phyloP scores from a whole-genome alignment of 805 yeast genomes.

The Saccharomycopsis guyanensis region DNA sequence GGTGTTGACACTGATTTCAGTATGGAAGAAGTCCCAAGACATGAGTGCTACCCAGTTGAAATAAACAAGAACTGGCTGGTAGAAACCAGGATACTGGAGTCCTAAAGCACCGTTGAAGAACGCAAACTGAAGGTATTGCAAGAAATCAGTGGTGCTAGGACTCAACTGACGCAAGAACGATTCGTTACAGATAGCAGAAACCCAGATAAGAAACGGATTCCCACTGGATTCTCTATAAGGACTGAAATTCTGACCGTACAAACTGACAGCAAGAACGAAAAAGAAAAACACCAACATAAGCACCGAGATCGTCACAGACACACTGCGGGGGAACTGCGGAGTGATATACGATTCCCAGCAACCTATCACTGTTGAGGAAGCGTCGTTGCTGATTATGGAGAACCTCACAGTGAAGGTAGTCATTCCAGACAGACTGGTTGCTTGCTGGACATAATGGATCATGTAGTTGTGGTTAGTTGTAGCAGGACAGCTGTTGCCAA shows the following conservation, averaged over 20 bases:
- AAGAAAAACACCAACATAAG: slow-evolving; percentile 34
- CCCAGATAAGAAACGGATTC: slow-evolving; percentile 42
- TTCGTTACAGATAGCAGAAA: slow-evolving; percentile 53
- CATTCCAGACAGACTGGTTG: slow-evolving; percentile 27
- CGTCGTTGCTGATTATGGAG: slow-evolving; percentile 35
- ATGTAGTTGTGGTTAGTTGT: slow-evolving; percentile 24
- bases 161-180: slow-evolving; percentile 47
- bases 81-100: slow-evolving; percentile 54
- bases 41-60: slow-evolving; percentile 52
- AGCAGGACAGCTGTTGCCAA: slow-evolving; percentile 27
- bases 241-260: slow-evolving; percentile 36
- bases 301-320: slow-evolving; percentile 33
- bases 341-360: slow-evolving; percentile 44
- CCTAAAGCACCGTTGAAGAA: slow-evolving; percentile 48
- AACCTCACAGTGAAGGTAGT: slow-evolving; percentile 41
- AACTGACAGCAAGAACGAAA: slow-evolving; percentile 30
- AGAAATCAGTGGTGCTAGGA: slow-evolving; percentile 42
- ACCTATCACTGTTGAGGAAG: slow-evolving; percentile 32
- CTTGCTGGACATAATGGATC: slow-evolving; percentile 24
- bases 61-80: slow-evolving; percentile 44
- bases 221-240: slow-evolving; percentile 50
- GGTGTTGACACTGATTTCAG: slow-evolving; percentile 16
- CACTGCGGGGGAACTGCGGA: slow-evolving; percentile 32
- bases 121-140: slow-evolving; percentile 52
- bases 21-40: slow-evolving; percentile 21